Percentiles rank a stretch among this genome's conserved stretches.
phyloP scores from a whole-genome alignment of 768 basidiomycete genomes.

The Rhizopogon rudus region DNA sequence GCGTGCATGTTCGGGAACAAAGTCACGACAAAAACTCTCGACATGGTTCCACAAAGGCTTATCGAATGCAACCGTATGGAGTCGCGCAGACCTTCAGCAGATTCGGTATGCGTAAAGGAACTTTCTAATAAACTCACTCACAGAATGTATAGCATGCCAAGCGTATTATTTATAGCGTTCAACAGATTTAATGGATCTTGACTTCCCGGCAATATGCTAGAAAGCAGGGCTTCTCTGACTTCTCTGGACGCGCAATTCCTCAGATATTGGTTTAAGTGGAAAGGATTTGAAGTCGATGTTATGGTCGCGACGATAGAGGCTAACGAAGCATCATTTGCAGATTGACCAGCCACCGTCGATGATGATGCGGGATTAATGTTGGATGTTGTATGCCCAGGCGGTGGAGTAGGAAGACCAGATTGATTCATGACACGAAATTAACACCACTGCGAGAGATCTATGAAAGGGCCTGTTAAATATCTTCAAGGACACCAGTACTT shows the following conservation, averaged over 20 bases:
- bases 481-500: too few relatives aligned
- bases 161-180: constrained; percentile 49
- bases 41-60: constrained; percentile 41
- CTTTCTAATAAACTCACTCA: constrained; percentile 31
- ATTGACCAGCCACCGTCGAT: constrained; percentile 4
- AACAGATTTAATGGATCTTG: constrained; percentile 66
- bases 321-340: constrained; percentile 22
- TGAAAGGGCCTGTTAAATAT: too few relatives aligned
- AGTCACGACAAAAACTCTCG: constrained; percentile 54
- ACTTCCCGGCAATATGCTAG: constrained; percentile 48
- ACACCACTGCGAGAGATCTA: neutral
- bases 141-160: constrained; percentile 72
- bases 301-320: constrained; percentile 42
- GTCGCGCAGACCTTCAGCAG: constrained; percentile 50
- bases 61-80: constrained; percentile 34
- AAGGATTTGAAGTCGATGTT: constrained; percentile 34
- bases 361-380: constrained; percentile 12
- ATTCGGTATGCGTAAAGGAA: neutral
- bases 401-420: constrained; percentile 19
- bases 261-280: constrained; percentile 38
- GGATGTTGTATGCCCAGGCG: constrained; percentile 8
- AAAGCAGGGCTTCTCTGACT: constrained; percentile 49
- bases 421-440: constrained; percentile 19
- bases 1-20: constrained; percentile 59
- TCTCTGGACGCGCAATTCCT: constrained; percentile 50